These are phyloP conservation scores for Fusarium zealandicum DNA, from an alignment of 2,329 filamentous ascomycete genomes.

Conservation along the genomic window DNA sequence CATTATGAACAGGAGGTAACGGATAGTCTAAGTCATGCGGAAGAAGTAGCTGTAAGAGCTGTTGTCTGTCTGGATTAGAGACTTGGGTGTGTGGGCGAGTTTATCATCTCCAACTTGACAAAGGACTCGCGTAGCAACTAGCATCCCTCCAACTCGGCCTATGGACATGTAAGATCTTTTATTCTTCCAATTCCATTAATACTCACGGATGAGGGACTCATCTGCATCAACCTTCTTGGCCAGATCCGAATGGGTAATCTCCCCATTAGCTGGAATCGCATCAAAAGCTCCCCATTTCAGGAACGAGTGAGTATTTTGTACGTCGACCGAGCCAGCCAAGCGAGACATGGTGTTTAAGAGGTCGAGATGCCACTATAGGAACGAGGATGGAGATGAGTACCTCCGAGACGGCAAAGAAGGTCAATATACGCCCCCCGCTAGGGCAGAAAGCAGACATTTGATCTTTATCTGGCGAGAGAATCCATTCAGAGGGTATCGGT, in stretches of 20 bases:
- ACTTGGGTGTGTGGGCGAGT: constrained; percentile 13
- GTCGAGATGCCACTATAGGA: constrained; percentile 27
- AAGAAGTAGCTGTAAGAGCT: neutral
- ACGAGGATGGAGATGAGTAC: constrained; percentile 22
- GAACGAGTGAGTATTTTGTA: constrained; percentile 31
- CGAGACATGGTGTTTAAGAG: constrained; percentile 28
- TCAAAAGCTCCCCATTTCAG: constrained; percentile 45
- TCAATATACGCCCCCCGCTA: constrained; percentile 15
- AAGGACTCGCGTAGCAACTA: constrained; percentile 12
- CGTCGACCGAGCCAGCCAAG: constrained; percentile 26
- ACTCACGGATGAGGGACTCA: constrained; percentile 34
- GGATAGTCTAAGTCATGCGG: constrained; percentile 10
- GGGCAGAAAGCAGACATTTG: constrained; percentile 22
- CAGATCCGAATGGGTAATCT: constrained; percentile 41
- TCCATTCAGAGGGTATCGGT: constrained; percentile 37
- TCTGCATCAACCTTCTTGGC: constrained; percentile 42
- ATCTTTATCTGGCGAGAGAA: constrained; percentile 24
- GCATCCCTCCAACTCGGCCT: constrained; percentile 7
- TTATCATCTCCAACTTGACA: neutral
- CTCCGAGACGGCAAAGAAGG: constrained; percentile 33
- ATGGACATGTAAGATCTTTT: neutral
- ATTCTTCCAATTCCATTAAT: no score
- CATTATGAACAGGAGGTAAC: neutral
- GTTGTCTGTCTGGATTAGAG: constrained; percentile 2
- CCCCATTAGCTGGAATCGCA: constrained; percentile 39